Base-by-base conservation (phyloP, 1,284 basidiomycete genomes). In the Naganishia cerealis region DNA sequence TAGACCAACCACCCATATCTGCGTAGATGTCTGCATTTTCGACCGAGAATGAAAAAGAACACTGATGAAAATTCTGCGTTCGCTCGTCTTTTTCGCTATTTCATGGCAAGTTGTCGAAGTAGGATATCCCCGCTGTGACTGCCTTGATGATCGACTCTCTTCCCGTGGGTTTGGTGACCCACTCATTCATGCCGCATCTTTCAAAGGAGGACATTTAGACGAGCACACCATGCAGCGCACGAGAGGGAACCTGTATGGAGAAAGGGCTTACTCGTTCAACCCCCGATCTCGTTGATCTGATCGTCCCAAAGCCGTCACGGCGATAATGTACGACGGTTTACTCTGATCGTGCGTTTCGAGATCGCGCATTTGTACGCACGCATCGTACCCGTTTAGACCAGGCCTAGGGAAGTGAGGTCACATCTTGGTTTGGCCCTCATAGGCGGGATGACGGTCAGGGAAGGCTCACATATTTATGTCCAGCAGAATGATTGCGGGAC, bases 381-480 rank as follows among this genome's bases (percentile, higher is more conserved):
- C 38, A 21, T 57, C 72, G 69, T 75, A 80, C 2, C 79, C 79
- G 70, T 80, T 78, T 73, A 78, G 77, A 18, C 71, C 72, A 5
- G 79, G 79, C 72, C 71, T 72, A 21, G 6, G 38, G 48, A 8
- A 26, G 3, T 13, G 7, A 62, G 29, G 39, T 39, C 21, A 42
- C 24, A 9, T 15, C 36, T 16, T 29, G 4, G 33, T 38, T 26
- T 12, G 18, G 9, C 2, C 16, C 10, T 48, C 13, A 2, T 16
- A 16, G 6, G 15, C 12, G 6, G 12, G 62, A n/a, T 46, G 12
- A 15, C 16, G 16, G 3, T 21, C n/a, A 2, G 21, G 46, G 29
- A 8, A 21, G n/a, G n/a, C 55, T 57, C 48, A 72, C 79, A 80
- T 80, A 70, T 79, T 80, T 70, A 80, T 79, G 65, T 80, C 79